Conservation (phyloP, 768 basidiomycete species). For the Leccinum disarticulatum region DNA sequence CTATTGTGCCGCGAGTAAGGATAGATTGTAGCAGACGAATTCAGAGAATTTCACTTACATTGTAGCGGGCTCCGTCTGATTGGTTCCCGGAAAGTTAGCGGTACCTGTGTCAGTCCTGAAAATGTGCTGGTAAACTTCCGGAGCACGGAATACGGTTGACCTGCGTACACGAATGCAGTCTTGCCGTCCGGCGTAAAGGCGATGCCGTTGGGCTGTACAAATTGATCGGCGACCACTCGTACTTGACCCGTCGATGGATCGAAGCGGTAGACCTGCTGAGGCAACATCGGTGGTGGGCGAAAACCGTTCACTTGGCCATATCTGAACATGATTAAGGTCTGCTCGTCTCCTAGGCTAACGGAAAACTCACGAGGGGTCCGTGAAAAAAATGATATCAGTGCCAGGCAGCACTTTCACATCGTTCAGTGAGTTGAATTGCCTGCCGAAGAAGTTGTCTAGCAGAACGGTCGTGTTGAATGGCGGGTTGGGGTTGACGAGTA, state of each 20-base stretch:
- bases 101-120: constrained; percentile 33
- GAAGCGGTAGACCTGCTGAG: constrained; percentile 22
- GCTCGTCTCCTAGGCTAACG: not conserved
- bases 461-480: constrained; percentile 61
- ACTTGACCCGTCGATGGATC: constrained; percentile 64
- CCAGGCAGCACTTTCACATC: constrained; percentile 72
- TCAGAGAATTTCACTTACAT: constrained; percentile 45
- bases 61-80: constrained; percentile 64
- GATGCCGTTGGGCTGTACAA: constrained; percentile 31
- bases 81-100: constrained; percentile 44
- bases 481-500: constrained; percentile 58
- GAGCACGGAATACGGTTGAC: not conserved
- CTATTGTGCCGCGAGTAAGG: constrained; percentile 33
- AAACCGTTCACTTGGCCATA: constrained; percentile 68
- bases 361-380: constrained; percentile 58
- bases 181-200: not conserved
- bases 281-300: constrained; percentile 58
- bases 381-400: constrained; percentile 71
- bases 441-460: constrained; percentile 75
- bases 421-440: constrained; percentile 82
- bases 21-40: not conserved
- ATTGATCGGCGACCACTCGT: constrained; percentile 75
- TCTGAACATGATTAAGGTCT: constrained; percentile 31
- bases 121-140: constrained; percentile 13
- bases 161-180: not conserved